phyloP scores from a whole-genome alignment of 1,284 basidiomycete species.

The Fomitopsis pinicola region DNA sequence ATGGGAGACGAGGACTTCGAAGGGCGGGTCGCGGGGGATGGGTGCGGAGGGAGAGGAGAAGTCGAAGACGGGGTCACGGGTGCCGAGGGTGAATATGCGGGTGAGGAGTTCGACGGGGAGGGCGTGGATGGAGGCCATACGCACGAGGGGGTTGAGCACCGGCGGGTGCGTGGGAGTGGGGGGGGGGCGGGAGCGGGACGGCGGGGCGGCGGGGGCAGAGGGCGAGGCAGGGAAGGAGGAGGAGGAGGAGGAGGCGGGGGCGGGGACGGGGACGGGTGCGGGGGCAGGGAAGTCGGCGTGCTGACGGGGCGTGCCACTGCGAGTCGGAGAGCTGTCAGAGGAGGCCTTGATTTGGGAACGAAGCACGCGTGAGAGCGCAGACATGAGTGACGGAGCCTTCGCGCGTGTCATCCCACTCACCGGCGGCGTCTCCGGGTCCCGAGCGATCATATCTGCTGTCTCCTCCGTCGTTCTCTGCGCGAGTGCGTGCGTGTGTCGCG shows the following conservation, averaged over 20 bases:
- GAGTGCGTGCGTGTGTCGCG: too few species aligned
- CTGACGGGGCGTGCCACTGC: too few species aligned
- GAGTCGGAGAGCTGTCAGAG: neutral
- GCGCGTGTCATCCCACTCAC: too few species aligned
- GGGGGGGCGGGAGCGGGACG: neutral
- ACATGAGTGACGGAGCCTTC: too few species aligned
- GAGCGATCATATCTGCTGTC: too few species aligned
- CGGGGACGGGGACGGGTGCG: neutral
- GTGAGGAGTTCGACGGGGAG: constrained; percentile 56
- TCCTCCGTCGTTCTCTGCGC: too few species aligned
- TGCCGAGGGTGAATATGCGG: constrained; percentile 48
- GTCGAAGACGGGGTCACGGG: constrained; percentile 37
- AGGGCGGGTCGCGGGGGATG: constrained; percentile 28
- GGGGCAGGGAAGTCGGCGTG: neutral
- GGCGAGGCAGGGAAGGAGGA: neutral
- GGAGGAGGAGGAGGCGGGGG: neutral
- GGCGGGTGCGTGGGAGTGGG: too few species aligned
- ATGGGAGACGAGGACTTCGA: constrained; percentile 50
- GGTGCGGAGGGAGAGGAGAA: constrained; percentile 29
- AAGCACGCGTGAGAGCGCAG: neutral
- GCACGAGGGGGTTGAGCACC: neutral
- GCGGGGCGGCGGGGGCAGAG: neutral
- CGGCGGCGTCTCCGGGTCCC: too few species aligned
- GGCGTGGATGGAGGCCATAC: constrained; percentile 32
- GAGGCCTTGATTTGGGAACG: neutral